phyloP scores from a whole-genome alignment of 2,329 filamentous ascomycete species.

The Ophiocordyceps sinensis region DNA sequence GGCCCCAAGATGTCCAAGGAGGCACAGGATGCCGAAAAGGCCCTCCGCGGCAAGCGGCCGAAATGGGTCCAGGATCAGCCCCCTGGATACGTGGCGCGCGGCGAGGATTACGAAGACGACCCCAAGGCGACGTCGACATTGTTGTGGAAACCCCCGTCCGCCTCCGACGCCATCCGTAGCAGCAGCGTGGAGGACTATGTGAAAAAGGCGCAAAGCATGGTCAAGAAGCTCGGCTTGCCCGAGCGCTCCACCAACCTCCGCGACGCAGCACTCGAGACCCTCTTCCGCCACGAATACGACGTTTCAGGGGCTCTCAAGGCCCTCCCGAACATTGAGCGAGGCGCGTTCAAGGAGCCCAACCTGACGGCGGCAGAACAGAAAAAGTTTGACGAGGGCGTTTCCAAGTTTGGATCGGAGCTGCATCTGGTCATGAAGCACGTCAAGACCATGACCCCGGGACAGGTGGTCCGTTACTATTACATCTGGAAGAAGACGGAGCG shows the following conservation, averaged over 20 bases:
- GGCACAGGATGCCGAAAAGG: constrained; percentile 67
- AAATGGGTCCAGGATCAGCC: constrained; percentile 94
- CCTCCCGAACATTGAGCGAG: constrained; percentile 52
- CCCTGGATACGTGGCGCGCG: constrained; percentile 67
- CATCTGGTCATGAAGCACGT: constrained; percentile 72
- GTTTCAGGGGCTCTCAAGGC: constrained; percentile 53
- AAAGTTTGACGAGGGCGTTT: constrained; percentile 81
- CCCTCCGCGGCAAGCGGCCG: constrained; percentile 64
- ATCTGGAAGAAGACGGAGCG: constrained; percentile 92
- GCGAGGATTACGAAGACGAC: constrained; percentile 64
- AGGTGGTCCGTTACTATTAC: constrained; percentile 89
- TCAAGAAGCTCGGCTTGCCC: constrained; percentile 54
- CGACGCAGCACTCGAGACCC: constrained; percentile 64
- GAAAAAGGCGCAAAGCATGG: constrained; percentile 48
- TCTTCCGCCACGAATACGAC: constrained; percentile 61
- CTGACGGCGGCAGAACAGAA: constrained; percentile 66
- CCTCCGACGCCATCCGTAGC: constrained; percentile 32
- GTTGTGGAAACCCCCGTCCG: constrained; percentile 62
- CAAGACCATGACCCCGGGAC: constrained; percentile 62
- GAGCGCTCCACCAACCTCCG: constrained; percentile 72
- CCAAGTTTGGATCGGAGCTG: constrained; percentile 84
- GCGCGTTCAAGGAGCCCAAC: constrained; percentile 72
- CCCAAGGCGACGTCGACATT: constrained; percentile 60
- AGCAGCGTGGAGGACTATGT: constrained; percentile 65
- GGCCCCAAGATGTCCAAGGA: constrained; percentile 70